Conservation (phyloP, 225 moss, liverwort and hornwort species). For the Sphagnum tenellum region DNA sequence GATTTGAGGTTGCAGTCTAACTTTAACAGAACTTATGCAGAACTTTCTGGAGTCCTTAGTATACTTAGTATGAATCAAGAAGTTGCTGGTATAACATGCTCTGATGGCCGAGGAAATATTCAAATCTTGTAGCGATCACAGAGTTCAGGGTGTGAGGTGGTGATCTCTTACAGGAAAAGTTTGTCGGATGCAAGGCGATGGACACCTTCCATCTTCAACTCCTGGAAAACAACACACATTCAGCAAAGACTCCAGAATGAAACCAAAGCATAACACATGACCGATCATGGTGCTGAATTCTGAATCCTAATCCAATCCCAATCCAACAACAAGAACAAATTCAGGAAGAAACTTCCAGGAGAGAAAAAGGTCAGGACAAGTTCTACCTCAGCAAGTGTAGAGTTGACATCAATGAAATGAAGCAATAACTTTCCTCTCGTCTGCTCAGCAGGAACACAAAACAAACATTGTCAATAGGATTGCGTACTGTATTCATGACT, state of each 20-base stretch:
- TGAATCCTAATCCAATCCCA: neutral
- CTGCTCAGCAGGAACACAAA: neutral
- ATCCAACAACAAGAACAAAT: neutral
- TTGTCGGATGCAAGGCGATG: conserved; percentile 32
- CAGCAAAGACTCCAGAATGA: neutral
- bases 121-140: too few relatives aligned
- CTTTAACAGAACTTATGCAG: neutral
- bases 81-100: too few relatives aligned
- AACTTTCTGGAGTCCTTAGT: neutral
- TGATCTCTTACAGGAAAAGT: conserved; percentile 8
- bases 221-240: conserved; percentile 3
- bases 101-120: too few relatives aligned
- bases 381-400: conserved; percentile 18
- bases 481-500: too few relatives aligned
- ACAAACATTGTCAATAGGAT: too few relatives aligned
- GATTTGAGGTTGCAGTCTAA: neutral
- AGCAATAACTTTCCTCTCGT: conserved; percentile 12
- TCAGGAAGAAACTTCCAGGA: neutral
- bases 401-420: conserved; percentile 25
- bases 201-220: conserved; percentile 33
- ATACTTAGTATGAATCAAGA: too few relatives aligned
- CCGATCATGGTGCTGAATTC: neutral
- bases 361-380: neutral
- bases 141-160: too few relatives aligned
- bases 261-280: neutral